These are phyloP conservation scores for Henckelia pumila DNA, from an alignment of 257 asterid species.

Conservation along the genomic window DNA sequence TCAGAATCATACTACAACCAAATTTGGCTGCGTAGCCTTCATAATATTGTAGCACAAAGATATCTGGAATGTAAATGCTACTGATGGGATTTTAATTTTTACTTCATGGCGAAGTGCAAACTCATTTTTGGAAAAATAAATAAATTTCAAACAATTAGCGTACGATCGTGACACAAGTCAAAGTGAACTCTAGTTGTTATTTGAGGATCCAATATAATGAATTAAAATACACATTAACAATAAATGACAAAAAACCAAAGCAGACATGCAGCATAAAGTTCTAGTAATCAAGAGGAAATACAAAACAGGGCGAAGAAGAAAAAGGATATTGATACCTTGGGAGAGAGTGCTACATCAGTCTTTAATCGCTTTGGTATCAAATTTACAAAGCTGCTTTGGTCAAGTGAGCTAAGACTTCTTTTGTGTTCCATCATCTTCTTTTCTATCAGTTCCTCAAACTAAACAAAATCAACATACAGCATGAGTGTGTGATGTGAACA, in stretches of 20 bases:
- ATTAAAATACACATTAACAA: too few species aligned
- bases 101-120: background rate
- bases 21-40: background rate
- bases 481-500: background rate
- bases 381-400: conserved; percentile 50
- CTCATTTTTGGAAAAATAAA: background rate
- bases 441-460: conserved; percentile 25
- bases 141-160: background rate
- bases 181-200: background rate
- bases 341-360: conserved; percentile 53
- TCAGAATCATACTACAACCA: background rate
- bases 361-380: conserved; percentile 66
- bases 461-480: conserved; percentile 18
- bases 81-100: background rate
- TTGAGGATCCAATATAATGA: background rate
- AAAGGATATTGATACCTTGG: conserved; percentile 55
- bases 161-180: background rate
- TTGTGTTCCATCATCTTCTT: conserved; percentile 84
- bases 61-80: background rate
- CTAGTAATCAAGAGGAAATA: background rate
- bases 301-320: background rate
- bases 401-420: conserved; percentile 52
- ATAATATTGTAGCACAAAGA: background rate
- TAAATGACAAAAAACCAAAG: background rate
- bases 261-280: background rate